These are phyloP conservation scores for Desmodesmus armatus DNA, from an alignment of 139 green algal genomes.

Conservation along the genomic window DNA sequence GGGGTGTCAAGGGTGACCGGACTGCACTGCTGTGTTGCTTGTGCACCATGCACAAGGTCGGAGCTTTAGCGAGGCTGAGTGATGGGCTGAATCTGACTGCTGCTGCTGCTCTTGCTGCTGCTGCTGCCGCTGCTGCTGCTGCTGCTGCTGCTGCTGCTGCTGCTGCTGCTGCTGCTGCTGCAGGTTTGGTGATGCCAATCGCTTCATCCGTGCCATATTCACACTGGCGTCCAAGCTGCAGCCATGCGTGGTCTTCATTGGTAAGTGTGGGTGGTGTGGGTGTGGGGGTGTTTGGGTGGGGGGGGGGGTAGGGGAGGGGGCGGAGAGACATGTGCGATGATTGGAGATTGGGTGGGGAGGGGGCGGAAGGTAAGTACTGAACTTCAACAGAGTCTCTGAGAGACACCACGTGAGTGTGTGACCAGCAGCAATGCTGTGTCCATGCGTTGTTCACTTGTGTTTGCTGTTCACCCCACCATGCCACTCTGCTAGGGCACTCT, in stretches of 20 bases:
- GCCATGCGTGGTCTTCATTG: conserved; percentile 97
- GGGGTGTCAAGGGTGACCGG: too few relatives aligned
- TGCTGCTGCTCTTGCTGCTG: background rate
- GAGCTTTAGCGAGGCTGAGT: background rate
- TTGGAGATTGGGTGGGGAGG: too few relatives aligned
- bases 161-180: background rate
- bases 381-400: too few relatives aligned
- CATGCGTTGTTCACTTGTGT: too few relatives aligned
- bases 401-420: too few relatives aligned
- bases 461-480: too few relatives aligned
- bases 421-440: too few relatives aligned
- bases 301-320: background rate
- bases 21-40: too few relatives aligned
- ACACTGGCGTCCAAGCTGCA: conserved; percentile 92
- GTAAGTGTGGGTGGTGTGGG: conserved; percentile 47
- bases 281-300: background rate
- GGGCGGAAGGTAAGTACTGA: too few relatives aligned
- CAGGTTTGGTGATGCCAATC: conserved; percentile 31
- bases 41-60: too few relatives aligned
- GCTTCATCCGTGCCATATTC: conserved; percentile 71
- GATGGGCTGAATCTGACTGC: too few relatives aligned
- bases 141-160: background rate
- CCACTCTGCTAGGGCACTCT: too few relatives aligned
- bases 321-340: background rate
- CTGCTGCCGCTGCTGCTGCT: background rate